A percentile compares a stretch with the other conserved stretches of the same genome.
phyloP scores from a whole-genome alignment of 805 yeast genomes.

The Monosporozyma aquatica region DNA sequence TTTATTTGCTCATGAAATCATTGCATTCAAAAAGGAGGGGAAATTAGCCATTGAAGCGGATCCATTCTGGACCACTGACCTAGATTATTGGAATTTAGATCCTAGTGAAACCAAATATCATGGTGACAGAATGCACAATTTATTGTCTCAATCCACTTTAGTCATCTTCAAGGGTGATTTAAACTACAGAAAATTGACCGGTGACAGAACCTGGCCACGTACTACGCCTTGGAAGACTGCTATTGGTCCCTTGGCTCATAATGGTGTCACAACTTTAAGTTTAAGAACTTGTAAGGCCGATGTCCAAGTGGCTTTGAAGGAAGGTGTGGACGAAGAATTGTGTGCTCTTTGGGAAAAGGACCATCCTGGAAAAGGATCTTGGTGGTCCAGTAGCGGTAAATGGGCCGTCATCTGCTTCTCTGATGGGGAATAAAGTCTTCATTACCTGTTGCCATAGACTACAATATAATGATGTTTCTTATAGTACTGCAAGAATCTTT shows the following conservation, averaged over 20 bases:
- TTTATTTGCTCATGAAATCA: constrained; percentile 39
- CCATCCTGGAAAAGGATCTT: constrained; percentile 56
- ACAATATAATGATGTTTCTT: background rate
- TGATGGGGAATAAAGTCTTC: background rate
- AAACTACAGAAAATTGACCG: constrained; percentile 89
- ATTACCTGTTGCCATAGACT: no score
- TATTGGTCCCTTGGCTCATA: constrained; percentile 54
- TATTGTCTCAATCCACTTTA: constrained; percentile 54
- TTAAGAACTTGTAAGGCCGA: constrained; percentile 95
- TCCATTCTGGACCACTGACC: constrained; percentile 79
- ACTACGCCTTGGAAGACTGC: constrained; percentile 68
- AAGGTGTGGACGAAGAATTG: constrained; percentile 64
- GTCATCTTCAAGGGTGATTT: constrained; percentile 90
- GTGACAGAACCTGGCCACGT: constrained; percentile 81
- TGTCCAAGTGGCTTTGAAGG: constrained; percentile 75
- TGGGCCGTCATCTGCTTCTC: constrained; percentile 77
- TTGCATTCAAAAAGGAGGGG: constrained; percentile 38
- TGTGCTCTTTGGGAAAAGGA: constrained; percentile 47
- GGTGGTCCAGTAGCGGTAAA: constrained; percentile 85
- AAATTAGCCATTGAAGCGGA: constrained; percentile 45
- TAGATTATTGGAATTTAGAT: constrained; percentile 64
- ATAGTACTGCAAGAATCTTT: no score
- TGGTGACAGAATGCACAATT: constrained; percentile 53
- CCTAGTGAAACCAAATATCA: constrained; percentile 39
- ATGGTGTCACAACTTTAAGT: constrained; percentile 58